Conservation (phyloP, 352 stramenopile species). For the Phytophthora niederhauseri region DNA sequence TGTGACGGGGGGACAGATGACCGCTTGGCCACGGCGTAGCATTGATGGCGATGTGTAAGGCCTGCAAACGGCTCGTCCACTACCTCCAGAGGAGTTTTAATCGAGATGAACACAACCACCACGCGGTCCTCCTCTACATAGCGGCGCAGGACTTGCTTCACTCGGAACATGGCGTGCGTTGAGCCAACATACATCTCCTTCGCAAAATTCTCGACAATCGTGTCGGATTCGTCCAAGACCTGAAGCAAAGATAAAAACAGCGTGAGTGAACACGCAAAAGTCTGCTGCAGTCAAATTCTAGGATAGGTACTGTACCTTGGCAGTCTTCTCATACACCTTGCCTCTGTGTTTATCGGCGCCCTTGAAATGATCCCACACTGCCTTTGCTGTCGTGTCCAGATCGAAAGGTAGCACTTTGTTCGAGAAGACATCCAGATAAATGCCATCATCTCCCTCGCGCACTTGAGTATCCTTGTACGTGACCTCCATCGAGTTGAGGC, state of each 20-base stretch:
- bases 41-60: constrained; percentile 39
- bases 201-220: constrained; percentile 50
- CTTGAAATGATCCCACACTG: constrained; percentile 48
- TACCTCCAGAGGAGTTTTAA: constrained; percentile 40
- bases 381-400: constrained; percentile 32
- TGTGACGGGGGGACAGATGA: constrained; percentile 26
- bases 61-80: constrained; percentile 39
- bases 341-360: constrained; percentile 39
- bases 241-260: constrained; percentile 11
- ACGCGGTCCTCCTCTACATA: constrained; percentile 43
- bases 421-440: constrained; percentile 47
- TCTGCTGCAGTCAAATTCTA: neutral
- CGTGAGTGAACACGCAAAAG: neutral
- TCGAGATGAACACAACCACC: constrained; percentile 40
- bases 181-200: constrained; percentile 45
- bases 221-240: constrained; percentile 38
- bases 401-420: constrained; percentile 54
- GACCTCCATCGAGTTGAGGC: constrained; percentile 37
- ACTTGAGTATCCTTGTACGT: constrained; percentile 40
- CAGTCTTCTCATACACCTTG: constrained; percentile 40
- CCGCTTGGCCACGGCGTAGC: constrained; percentile 40
- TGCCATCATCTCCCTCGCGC: constrained; percentile 33
- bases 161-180: constrained; percentile 42
- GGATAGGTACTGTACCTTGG: constrained; percentile 27
- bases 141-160: constrained; percentile 41